Conservation (phyloP, 179 eudicot species). For the Sideroxylon spinosum region DNA sequence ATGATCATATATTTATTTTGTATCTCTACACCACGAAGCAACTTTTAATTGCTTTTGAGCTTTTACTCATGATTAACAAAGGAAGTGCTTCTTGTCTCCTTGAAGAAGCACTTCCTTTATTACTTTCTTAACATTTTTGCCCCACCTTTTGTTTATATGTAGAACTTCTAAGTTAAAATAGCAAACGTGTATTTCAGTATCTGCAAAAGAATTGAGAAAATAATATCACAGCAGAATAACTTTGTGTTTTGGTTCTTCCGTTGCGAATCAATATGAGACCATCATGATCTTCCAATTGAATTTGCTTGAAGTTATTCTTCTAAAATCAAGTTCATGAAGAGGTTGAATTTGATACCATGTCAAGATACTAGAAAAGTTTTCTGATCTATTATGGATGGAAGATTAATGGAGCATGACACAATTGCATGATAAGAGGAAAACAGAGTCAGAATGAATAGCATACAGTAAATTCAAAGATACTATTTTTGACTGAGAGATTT, state of each 20-base stretch:
- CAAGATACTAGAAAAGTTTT: too few relatives aligned
- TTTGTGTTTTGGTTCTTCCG: neutral
- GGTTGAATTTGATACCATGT: too few relatives aligned
- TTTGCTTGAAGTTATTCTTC: too few relatives aligned
- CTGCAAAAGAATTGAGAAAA: neutral
- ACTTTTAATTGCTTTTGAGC: neutral
- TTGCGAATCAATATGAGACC: neutral
- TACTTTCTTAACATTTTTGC: neutral
- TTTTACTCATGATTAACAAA: neutral
- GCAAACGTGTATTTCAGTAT: neutral
- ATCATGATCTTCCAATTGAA: neutral
- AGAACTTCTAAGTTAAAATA: neutral
- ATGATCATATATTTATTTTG: neutral
- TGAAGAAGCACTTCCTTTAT: neutral
- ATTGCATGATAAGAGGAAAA: too few relatives aligned
- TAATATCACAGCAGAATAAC: neutral
- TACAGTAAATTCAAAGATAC: too few relatives aligned
- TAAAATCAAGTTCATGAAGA: too few relatives aligned
- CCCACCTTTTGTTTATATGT: neutral
- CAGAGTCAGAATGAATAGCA: too few relatives aligned
- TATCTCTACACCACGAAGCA: neutral
- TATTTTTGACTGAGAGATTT: too few relatives aligned
- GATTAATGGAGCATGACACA: too few relatives aligned
- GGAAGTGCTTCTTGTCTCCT: neutral
- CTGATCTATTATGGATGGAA: too few relatives aligned